Conservation (phyloP, 768 basidiomycete species). For the Rubroboletus satanas region DNA sequence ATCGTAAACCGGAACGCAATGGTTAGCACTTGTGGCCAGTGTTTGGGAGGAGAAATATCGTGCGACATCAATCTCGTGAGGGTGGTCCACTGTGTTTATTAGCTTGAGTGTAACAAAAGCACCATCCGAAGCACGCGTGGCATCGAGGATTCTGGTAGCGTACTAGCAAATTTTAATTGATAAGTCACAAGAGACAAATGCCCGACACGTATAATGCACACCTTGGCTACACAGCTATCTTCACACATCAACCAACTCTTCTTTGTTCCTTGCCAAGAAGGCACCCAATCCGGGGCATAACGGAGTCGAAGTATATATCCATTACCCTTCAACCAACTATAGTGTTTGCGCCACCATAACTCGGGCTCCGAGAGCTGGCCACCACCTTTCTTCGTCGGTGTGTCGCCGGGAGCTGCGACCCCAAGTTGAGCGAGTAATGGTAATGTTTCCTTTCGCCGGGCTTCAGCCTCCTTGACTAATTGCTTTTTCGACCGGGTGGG, state of each 20-base stretch:
- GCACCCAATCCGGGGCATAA: conserved; percentile 19
- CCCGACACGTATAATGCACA: not conserved
- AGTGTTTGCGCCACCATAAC: conserved; percentile 13
- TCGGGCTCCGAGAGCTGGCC: conserved; percentile 5
- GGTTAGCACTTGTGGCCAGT: conserved; percentile 20
- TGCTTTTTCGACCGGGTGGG: not conserved
- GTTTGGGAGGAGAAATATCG: conserved; percentile 13
- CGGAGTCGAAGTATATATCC: conserved; percentile 20
- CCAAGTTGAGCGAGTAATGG: not conserved
- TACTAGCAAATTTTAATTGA: conserved; percentile 13
- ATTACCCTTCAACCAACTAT: conserved; percentile 8
- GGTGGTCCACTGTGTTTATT: conserved; percentile 9
- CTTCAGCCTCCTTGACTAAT: not conserved
- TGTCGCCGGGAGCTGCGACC: not conserved
- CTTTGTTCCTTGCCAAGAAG: conserved; percentile 16
- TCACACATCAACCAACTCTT: not conserved
- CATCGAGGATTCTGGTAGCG: conserved; percentile 26
- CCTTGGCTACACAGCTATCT: not conserved
- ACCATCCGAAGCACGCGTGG: conserved; percentile 26
- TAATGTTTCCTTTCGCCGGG: not conserved
- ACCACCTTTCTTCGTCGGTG: not conserved
- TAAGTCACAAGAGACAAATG: conserved; percentile 1
- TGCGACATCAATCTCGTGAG: conserved; percentile 32
- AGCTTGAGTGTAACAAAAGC: conserved; percentile 30
- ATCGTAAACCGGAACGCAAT: conserved; percentile 34